A percentile compares a stretch with the other conserved stretches of the same genome.
phyloP scores from a whole-genome alignment of 108 stramenopile species.

The Nannochloropsis salina region DNA sequence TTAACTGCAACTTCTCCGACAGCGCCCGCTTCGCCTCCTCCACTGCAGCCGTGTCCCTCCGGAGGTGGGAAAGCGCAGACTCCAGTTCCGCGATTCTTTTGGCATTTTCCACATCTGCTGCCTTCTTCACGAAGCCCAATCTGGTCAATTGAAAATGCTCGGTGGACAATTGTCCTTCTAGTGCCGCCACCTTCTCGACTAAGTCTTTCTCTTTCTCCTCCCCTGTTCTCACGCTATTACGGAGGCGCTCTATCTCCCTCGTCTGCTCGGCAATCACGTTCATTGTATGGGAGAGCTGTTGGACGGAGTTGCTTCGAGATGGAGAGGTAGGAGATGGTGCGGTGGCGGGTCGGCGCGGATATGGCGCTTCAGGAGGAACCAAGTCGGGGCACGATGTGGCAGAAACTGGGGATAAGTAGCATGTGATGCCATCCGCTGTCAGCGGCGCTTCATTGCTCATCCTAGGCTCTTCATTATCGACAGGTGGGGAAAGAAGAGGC shows the following conservation, averaged over 20 bases:
- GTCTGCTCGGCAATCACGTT: not conserved
- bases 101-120: not conserved
- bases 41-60: not conserved
- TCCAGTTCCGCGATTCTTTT: not conserved
- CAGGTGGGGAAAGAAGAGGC: too few species aligned
- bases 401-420: too few species aligned
- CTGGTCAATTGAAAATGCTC: not conserved
- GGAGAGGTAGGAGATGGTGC: not conserved
- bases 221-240: not conserved
- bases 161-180: constrained; percentile 3
- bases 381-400: too few species aligned
- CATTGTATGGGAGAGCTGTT: not conserved
- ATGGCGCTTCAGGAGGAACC: too few species aligned
- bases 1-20: not conserved
- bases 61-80: not conserved
- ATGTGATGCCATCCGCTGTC: too few species aligned
- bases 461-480: too few species aligned
- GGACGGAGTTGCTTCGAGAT: not conserved
- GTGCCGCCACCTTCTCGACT: not conserved
- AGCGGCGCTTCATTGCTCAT: too few species aligned
- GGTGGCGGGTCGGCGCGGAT: too few species aligned
- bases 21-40: not conserved
- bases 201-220: not conserved
- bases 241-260: not conserved
- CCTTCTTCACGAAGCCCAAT: not conserved